Conservation (phyloP, 2,329 filamentous ascomycete species). For the Zalaria obscura region DNA sequence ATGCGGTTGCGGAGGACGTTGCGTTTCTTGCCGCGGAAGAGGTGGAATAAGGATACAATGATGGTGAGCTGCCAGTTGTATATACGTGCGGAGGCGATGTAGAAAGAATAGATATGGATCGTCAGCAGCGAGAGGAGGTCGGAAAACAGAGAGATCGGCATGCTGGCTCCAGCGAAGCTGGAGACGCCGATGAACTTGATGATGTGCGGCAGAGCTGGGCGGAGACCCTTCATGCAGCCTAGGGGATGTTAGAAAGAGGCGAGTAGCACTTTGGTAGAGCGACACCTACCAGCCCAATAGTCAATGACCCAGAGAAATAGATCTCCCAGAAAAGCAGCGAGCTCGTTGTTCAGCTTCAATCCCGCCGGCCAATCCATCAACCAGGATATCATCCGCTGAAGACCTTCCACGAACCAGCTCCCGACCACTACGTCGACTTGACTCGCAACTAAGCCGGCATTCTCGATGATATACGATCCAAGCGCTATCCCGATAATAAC, state of each 20-base stretch:
- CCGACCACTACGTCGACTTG: constrained; percentile 64
- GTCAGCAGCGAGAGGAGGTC: constrained; percentile 85
- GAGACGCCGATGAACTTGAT: constrained; percentile 91
- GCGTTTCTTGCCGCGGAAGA: constrained; percentile 95
- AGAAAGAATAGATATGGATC: constrained; percentile 95
- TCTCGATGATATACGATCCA: constrained; percentile 94
- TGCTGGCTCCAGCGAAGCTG: constrained; percentile 87
- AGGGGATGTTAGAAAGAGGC: constrained; percentile 1
- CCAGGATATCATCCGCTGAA: constrained; percentile 85
- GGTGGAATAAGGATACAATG: constrained; percentile 91
- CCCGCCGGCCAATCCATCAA: constrained; percentile 92
- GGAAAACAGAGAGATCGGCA: constrained; percentile 92
- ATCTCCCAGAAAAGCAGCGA: constrained; percentile 87
- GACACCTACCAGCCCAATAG: constrained; percentile 69
- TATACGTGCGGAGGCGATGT: constrained; percentile 89
- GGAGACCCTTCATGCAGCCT: constrained; percentile 64
- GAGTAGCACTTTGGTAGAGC: not conserved
- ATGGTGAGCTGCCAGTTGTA: constrained; percentile 99
- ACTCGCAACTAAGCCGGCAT: constrained; percentile 68
- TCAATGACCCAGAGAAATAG: constrained; percentile 98
- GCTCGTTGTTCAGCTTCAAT: constrained; percentile 84
- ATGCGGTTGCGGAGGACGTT: constrained; percentile 95
- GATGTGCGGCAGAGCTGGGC: constrained; percentile 68
- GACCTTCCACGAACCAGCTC: constrained; percentile 73
- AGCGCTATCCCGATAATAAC: constrained; percentile 96